A percentile compares a stretch with the other conserved stretches of the same genome.
phyloP scores from a whole-genome alignment of 1,284 basidiomycete genomes.

The Mycena sp. region DNA sequence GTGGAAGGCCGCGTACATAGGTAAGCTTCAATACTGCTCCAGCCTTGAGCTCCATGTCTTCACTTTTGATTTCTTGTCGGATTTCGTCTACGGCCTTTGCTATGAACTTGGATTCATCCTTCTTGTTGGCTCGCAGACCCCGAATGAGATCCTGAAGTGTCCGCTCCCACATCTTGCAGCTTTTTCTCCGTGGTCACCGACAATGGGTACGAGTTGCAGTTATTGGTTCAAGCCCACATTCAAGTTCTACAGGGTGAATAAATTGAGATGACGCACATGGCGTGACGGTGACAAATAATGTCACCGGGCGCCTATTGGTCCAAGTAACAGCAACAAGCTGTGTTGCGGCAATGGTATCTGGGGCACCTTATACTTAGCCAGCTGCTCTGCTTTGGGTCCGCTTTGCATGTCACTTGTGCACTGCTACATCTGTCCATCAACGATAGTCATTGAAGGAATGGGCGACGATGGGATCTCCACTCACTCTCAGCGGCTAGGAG shows the following conservation, averaged over 20 bases:
- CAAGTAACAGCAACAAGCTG: too few relatives aligned
- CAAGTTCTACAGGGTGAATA: neutral
- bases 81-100: conserved; percentile 89
- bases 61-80: conserved; percentile 88
- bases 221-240: conserved; percentile 8
- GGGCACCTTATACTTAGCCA: too few relatives aligned
- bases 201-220: neutral
- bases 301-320: too few relatives aligned
- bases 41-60: conserved; percentile 97
- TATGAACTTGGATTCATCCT: conserved; percentile 85
- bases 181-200: neutral
- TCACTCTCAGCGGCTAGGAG: too few relatives aligned
- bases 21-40: conserved; percentile 95
- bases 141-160: conserved; percentile 93
- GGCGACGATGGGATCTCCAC: neutral
- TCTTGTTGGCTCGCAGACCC: conserved; percentile 87
- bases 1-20: conserved; percentile 74
- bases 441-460: neutral
- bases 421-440: neutral
- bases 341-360: too few relatives aligned
- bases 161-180: conserved; percentile 84
- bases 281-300: conserved; percentile 6
- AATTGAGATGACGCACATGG: conserved; percentile 4
- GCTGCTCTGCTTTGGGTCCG: too few relatives aligned
- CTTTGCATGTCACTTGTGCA: too few relatives aligned